A percentile compares a stretch with the other conserved stretches of the same genome.
These are phyloP conservation scores for Fusarium sublunatum DNA, from an alignment of 2,329 filamentous ascomycete species.

Conservation along the genomic window DNA sequence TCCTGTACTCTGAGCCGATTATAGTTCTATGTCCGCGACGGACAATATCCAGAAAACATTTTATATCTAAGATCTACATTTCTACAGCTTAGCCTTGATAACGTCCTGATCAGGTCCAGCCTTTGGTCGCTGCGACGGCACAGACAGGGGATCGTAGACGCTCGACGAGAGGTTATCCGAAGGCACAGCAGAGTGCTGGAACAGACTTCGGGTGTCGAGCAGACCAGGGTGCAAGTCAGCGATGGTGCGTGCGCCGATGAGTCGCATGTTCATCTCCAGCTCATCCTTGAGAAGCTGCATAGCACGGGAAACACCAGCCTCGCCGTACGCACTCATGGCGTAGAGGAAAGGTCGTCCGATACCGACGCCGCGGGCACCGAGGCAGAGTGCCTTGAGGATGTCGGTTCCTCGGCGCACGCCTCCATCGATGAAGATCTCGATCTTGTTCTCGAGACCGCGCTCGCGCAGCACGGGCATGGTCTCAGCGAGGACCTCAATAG, in stretches of 20 bases:
- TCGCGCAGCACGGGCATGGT: slow-evolving; percentile 87
- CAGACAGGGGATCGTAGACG: slow-evolving; percentile 66
- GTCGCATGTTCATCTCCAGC: slow-evolving; percentile 98
- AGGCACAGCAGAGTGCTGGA: slow-evolving; percentile 63
- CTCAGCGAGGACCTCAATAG: slow-evolving; percentile 90
- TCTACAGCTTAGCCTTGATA: slow-evolving; percentile 60
- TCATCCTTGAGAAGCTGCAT: slow-evolving; percentile 95
- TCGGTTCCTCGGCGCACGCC: slow-evolving; percentile 91
- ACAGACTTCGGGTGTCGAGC: slow-evolving; percentile 79
- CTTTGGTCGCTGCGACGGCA: slow-evolving; percentile 63
- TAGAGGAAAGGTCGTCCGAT: slow-evolving; percentile 96
- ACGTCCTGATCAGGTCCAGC: slow-evolving; percentile 19
- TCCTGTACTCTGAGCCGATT: slow-evolving; percentile 32
- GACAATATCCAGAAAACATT: slow-evolving; percentile 5
- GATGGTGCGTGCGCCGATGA: slow-evolving; percentile 82
- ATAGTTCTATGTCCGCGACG: slow-evolving; percentile 29
- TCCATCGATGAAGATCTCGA: slow-evolving; percentile 92
- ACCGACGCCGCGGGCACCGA: slow-evolving; percentile 91
- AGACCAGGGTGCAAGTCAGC: slow-evolving; percentile 83
- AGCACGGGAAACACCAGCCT: slow-evolving; percentile 87
- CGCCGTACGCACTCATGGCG: slow-evolving; percentile 93
- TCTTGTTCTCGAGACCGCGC: slow-evolving; percentile 76
- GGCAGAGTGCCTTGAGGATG: slow-evolving; percentile 92
- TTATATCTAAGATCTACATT: not conserved
- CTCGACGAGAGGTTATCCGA: slow-evolving; percentile 59